phyloP scores from a whole-genome alignment of 2,329 filamentous ascomycete species.

The Chaetomium sp. region DNA sequence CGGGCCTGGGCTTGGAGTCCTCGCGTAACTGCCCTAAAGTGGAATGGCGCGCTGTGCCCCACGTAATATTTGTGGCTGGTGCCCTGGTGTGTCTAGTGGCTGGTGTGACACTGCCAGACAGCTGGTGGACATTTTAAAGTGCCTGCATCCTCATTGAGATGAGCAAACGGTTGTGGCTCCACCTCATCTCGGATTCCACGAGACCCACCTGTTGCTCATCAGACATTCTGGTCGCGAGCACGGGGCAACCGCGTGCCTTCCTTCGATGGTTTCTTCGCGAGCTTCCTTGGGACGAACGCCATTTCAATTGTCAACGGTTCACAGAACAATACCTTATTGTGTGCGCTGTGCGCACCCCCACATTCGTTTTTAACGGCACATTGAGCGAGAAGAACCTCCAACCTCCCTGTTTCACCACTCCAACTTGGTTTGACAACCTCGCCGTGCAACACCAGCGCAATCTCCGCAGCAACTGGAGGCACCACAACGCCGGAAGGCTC shows the following conservation, averaged over 20 bases:
- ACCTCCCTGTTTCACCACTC: neutral
- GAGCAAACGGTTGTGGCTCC: slow-evolving; percentile 9
- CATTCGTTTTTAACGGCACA: slow-evolving; percentile 13
- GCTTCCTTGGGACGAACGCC: slow-evolving; percentile 8
- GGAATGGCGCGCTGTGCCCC: slow-evolving; percentile 11
- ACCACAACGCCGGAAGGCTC: slow-evolving; percentile 1
- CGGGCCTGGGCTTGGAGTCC: slow-evolving; percentile 20
- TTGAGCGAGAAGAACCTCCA: neutral
- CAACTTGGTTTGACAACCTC: slow-evolving; percentile 1
- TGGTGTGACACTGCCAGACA: slow-evolving; percentile 11
- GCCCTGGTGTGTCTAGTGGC: neutral
- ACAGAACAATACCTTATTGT: neutral
- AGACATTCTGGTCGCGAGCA: slow-evolving; percentile 9
- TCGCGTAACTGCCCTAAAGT: slow-evolving; percentile 23
- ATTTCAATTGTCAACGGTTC: slow-evolving; percentile 9
- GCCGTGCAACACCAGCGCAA: slow-evolving; percentile 6
- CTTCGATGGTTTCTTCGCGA: slow-evolving; percentile 8
- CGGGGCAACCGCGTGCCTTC: slow-evolving; percentile 6
- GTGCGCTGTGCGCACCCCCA: slow-evolving; percentile 22
- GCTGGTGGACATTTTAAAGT: slow-evolving; percentile 7
- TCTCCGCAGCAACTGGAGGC: neutral
- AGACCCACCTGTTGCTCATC: slow-evolving; percentile 17
- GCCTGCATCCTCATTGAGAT: neutral
- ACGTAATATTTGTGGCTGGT: slow-evolving; percentile 5
- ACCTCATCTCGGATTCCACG: slow-evolving; percentile 10